Base-by-base conservation (phyloP, 2,329 filamentous ascomycete species). In the Aspergillus piperis region DNA sequence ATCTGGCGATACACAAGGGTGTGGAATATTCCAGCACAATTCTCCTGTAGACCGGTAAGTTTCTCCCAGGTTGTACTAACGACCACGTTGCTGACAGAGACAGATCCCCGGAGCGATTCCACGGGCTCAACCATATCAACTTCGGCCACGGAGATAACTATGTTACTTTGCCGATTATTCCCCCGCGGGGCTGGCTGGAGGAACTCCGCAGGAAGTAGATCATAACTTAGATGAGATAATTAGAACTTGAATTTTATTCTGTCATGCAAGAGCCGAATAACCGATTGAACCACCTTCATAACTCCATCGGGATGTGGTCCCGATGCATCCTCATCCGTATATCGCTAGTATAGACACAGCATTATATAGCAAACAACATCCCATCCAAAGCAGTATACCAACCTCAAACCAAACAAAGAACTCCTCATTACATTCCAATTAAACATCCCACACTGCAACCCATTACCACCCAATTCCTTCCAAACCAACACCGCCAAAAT, bases 1-100 rank as follows among this genome's bases (percentile, higher is more conserved):
- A 0, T 78, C 75, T 51, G 79, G 78, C 6, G 82, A 84, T 70
- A 84, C 82, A 0, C 82, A 84, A 62, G 82, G 82, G 0, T 75
- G 73, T 63, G 82, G 81, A 0, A 75, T 82, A 47, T 84, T 83
- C 67, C 70, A 71, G 61, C 82, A 83, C 62, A 77, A 78, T 50
- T 75, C 78, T 54, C 74, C 78, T 0, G 57, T 59, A 47, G 73
- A 75, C 52, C 67, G 73, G 72, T 75, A 68, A 42, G 70, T 36
- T 8, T 3, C 5, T 27, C 27, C 19, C 3, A 15, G 2, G 3
- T 1, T 23, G 6, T 30, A 7, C 7, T 2, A 4, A 8, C 5
- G 39, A 25, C n/a, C 10, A 8, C 10, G 19, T 8, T 57, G 25
- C 53, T 58, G 57, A 57, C n/a, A 23, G n/a, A 11, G 48, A 7